Percentiles rank a stretch among this genome's conserved stretches.
Evolutionary conservation across 306 rosid species (phyloP).

Genomic region (Trifolium subterraneum): DNA sequence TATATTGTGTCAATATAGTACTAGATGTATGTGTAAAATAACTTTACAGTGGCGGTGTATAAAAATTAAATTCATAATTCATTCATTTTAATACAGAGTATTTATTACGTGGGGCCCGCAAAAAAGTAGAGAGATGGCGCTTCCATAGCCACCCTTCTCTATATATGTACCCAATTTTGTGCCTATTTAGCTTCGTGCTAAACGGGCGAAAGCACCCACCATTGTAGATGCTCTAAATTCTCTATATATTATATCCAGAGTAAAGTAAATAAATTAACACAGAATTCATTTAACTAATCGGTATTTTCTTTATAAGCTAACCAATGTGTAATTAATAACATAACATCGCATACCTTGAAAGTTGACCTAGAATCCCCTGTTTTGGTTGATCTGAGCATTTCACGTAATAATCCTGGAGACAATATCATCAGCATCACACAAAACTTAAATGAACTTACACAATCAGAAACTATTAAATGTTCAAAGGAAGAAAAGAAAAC

Average conservation of each 20-base stretch:
- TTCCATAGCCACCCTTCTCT: too few relatives aligned
- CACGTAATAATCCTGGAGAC: slow-evolving; percentile 77
- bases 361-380: slow-evolving; percentile 88
- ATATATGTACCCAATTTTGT: too few relatives aligned
- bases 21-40: too few relatives aligned
- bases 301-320: too few relatives aligned
- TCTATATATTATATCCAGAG: slow-evolving; percentile 10
- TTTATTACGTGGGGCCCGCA: too few relatives aligned
- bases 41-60: too few relatives aligned
- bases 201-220: too few relatives aligned
- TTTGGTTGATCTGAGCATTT: slow-evolving; percentile 87
- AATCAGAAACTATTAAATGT: slow-evolving; percentile 2
- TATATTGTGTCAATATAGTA: too few relatives aligned
- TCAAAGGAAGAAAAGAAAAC: neutral
- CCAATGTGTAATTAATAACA: neutral
- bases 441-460: slow-evolving; percentile 22
- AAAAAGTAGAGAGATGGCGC: too few relatives aligned
- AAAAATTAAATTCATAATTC: neutral
- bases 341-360: slow-evolving; percentile 75
- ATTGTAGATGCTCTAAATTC: too few relatives aligned
- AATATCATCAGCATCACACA: slow-evolving; percentile 24
- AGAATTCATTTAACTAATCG: slow-evolving; percentile 18
- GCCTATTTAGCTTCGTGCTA: too few relatives aligned
- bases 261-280: slow-evolving; percentile 11
- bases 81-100: too few relatives aligned